Conservation (phyloP, 2,329 filamentous ascomycete species). For the Knufia petricola region DNA sequence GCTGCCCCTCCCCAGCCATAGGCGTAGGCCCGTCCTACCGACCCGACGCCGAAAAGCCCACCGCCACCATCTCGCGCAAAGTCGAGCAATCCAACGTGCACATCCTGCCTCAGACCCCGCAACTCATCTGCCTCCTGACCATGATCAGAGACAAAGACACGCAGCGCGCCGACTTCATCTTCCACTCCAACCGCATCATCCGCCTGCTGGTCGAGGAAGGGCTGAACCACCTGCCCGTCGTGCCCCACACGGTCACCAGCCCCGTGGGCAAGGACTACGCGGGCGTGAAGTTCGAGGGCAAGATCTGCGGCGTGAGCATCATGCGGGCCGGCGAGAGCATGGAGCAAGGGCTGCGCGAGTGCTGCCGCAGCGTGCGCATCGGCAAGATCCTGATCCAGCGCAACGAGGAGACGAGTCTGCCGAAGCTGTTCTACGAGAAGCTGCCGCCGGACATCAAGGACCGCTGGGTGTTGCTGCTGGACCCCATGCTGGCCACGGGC, state of each 20-base stretch:
- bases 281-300: conserved; percentile 90
- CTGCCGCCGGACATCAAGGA: conserved; percentile 86
- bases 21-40: conserved; percentile 71
- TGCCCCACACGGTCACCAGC: conserved; percentile 80
- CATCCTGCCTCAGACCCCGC: conserved; percentile 83
- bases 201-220: conserved; percentile 93
- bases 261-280: conserved; percentile 81
- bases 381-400: conserved; percentile 97
- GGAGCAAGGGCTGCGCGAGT: conserved; percentile 93
- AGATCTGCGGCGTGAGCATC: conserved; percentile 96
- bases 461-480: conserved; percentile 84
- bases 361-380: conserved; percentile 93
- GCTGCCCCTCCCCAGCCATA: conserved; percentile 37
- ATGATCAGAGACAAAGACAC: conserved; percentile 93
- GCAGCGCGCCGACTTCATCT: conserved; percentile 91
- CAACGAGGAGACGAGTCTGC: conserved; percentile 86
- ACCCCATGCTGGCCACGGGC: conserved; percentile 98
- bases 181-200: conserved; percentile 98
- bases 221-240: conserved; percentile 87
- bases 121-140: conserved; percentile 91
- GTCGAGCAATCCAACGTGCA: conserved; percentile 51
- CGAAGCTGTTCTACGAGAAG: conserved; percentile 96
- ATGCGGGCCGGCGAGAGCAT: conserved; percentile 98
- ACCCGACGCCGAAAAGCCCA: conserved; percentile 66
- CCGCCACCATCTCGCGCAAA: conserved; percentile 37